Evolutionary conservation across 2,329 filamentous ascomycete genomes (phyloP), one percentile per base, ranked within the genome.

Genomic region (Stenocarpella maydis): DNA sequence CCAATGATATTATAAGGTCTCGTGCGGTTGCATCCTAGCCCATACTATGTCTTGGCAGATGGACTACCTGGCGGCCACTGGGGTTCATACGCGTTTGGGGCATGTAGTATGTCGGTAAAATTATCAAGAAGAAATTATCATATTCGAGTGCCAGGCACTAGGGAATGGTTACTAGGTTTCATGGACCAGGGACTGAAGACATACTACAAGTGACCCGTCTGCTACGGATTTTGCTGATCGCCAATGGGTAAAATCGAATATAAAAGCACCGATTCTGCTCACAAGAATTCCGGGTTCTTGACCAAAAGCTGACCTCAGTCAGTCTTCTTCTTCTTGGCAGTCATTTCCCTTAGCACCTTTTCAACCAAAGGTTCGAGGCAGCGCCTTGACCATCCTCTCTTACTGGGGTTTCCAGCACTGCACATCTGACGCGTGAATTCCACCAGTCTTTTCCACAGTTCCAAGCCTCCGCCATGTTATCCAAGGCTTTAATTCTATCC

Each of bases 71-170:
- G 43, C 49, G n/a, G n/a, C 28, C 15, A 63, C 41, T 31, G 43
- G 14, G 14, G 7, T 24, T 24, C n/a, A 24, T 19, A 49, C 43
- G n/a, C 28, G 28, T 21, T 10, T 24, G 19, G 12, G 14, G 14
- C 28, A 5, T 1, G 28, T 37, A 9, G n/a, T 17, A 37, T 49
- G 43, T 63, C 43, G 41, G 28, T 63, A 43, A 63, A 63, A 43
- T 28, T 37, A 63, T 63, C 58, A 63, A 41, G 58, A 63, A 37
- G 5, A 63, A 28, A 63, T 31, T 12, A 63, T 63, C 58, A 63
- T 49, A 47, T 63, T 63, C 53, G 28, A 49, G 58, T 34, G n/a
- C 58, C 58, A 63, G 43, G 58, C 58, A 63, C 28, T 26, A 63
- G 14, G 41, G n/a, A 49, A 63, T 49, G 58, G 43, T 63, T 63